Evolutionary conservation across 2,329 filamentous ascomycete genomes (phyloP).

Genomic region (Albophoma yamanashiensis): DNA sequence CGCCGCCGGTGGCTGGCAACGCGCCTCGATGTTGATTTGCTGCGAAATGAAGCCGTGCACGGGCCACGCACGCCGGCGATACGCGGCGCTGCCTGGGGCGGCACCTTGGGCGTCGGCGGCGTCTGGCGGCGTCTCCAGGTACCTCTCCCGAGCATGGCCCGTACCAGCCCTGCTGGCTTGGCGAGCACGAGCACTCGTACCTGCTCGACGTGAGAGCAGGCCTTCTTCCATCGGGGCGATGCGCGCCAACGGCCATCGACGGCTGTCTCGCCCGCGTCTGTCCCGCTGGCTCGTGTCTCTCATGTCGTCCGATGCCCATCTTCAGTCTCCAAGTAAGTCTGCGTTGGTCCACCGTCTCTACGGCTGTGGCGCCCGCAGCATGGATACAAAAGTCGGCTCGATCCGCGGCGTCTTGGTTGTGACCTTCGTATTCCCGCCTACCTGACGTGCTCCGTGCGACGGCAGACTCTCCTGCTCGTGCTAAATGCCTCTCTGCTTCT

Average conservation of each 20-base stretch:
- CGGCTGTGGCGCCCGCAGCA: neutral
- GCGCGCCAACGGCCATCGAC: neutral
- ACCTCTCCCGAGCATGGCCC: neutral
- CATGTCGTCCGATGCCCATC: neutral
- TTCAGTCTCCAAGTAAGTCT: neutral
- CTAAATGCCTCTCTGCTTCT: neutral
- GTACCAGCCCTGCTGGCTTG: neutral
- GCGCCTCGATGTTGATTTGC: conserved; percentile 18
- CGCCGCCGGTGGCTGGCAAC: conserved; percentile 13
- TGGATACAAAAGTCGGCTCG: neutral
- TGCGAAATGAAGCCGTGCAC: conserved; percentile 16
- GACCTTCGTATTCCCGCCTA: neutral
- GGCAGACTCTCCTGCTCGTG: neutral
- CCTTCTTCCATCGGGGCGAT: neutral
- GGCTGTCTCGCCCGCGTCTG: neutral
- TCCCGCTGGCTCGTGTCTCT: neutral
- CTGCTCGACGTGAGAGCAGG: neutral
- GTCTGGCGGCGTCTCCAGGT: neutral
- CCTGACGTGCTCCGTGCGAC: neutral
- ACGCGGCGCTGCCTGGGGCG: neutral
- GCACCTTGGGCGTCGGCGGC: neutral
- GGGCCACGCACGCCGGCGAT: conserved; percentile 3
- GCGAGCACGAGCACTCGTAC: too few species aligned
- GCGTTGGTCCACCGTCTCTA: neutral
- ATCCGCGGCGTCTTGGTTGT: neutral